Evolutionary conservation across 1,284 basidiomycete genomes (phyloP).

Genomic region (Puccinia horiana): DNA sequence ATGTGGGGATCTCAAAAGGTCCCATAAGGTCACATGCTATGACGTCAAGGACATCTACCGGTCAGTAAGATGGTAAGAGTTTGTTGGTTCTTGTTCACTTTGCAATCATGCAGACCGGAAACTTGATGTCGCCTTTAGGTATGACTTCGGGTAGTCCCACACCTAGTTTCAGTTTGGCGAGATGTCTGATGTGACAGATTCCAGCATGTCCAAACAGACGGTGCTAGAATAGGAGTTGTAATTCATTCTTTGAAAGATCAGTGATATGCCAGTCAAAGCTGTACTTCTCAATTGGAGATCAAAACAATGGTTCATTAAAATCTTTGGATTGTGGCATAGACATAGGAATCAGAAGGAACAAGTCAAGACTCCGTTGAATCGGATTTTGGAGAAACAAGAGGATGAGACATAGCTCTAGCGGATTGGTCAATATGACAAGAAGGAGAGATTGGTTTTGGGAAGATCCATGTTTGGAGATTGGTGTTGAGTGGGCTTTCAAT

Average conservation of each 20-base stretch:
- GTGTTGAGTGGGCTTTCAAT: too few species aligned
- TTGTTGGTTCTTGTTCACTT: background rate
- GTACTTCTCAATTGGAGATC: background rate
- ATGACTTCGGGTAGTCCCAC: too few species aligned
- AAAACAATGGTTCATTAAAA: background rate
- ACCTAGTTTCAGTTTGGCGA: background rate
- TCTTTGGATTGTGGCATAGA: too few species aligned
- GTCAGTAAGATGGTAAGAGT: background rate
- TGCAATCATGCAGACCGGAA: background rate
- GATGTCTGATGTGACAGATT: background rate
- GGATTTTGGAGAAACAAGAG: too few species aligned
- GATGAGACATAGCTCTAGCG: too few species aligned
- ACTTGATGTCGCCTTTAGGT: too few species aligned
- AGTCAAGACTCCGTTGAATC: background rate
- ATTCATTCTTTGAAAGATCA: background rate
- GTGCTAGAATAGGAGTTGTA: background rate
- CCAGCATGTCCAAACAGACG: background rate
- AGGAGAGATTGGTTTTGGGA: background rate
- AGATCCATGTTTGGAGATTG: background rate
- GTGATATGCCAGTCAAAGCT: background rate
- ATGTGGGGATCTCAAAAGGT: background rate
- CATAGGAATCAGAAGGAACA: too few species aligned
- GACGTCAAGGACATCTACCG: background rate
- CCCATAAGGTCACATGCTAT: too few species aligned
- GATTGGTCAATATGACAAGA: too few species aligned